Evolutionary conservation across 306 rosid genomes (phyloP), one percentile per base, ranked within the genome.

Genomic region (Vicia villosa): DNA sequence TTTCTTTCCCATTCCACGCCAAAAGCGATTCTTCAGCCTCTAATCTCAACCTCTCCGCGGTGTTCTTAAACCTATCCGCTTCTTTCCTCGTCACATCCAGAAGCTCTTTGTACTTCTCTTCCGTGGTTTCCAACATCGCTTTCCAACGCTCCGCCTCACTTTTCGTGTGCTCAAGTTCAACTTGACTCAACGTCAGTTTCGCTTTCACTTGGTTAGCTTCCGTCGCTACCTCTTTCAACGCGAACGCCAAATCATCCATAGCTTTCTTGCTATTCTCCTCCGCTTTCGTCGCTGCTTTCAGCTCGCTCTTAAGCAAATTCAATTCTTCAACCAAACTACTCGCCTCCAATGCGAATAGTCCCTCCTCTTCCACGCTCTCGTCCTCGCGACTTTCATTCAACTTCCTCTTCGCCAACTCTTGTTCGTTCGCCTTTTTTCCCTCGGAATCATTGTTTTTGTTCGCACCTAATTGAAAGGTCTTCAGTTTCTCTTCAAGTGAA

Each of bases 201-300:
- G 85, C 86, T 10, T 90, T 90, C 55, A 76, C 79, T 40, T 81
- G 87, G 4, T 65, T 86, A 6, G 91, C 87, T 76, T 94, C 98
- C 8, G 92, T 79, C 8, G 94, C 95, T 2, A 94, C 98, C 75
- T 94, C 98, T 75, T 90, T 94, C 3, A 94, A 54, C 10, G 88
- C 98, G 20, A 83, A 69, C 17, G 97, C 98, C 32, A 94, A 79
- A 77, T 90, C 97, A 73, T 94, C 98, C 88, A 94, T 78, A 0
- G 98, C 98, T 63, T 74, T 87, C 76, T 86, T 87, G 83, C 84
- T 80, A 37, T 84, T 90, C 72, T 85, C 96, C 65, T 94, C 98
- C 8, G 96, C 97, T 8, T 67, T 82, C 0, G 70, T 78, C 12
- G 96, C 88, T 15, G 50, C 22, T 71, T 78, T 86, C 69, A 94